Conservation (phyloP, 1,139 yeast species). For the Pichia sp. region DNA sequence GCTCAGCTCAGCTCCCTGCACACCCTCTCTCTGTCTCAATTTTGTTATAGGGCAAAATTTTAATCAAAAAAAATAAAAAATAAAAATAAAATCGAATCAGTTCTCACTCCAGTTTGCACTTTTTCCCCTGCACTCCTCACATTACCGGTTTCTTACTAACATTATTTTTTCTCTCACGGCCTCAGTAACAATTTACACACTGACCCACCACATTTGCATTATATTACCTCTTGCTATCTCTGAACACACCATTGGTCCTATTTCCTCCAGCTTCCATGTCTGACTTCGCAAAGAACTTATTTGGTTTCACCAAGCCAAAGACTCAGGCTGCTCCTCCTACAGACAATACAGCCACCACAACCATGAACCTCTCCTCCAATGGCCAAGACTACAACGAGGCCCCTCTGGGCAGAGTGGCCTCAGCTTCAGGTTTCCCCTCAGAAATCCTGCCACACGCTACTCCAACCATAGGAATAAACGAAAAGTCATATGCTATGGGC, state of each 20-base stretch:
- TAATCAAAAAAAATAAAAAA: no score
- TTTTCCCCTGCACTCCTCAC: no score
- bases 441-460: conserved; percentile 40
- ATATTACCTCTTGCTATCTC: no score
- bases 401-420: conserved; percentile 13
- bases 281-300: conserved; percentile 60
- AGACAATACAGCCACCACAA: not conserved
- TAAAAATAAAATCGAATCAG: not conserved
- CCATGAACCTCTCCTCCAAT: not conserved
- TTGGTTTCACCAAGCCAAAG: conserved; percentile 45
- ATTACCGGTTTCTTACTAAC: not conserved
- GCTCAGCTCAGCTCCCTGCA: no score
- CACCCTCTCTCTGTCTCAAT: no score
- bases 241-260: no score
- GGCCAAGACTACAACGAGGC: conserved; percentile 2
- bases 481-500: conserved; percentile 64
- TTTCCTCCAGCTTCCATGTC: conserved; percentile 45
- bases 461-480: conserved; percentile 69
- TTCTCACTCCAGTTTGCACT: no score
- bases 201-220: no score
- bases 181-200: no score
- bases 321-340: not conserved
- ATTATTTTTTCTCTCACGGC: not conserved
- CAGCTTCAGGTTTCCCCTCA: conserved; percentile 30
- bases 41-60: no score